A percentile compares a stretch with the other conserved stretches of the same genome.
Conservation (phyloP, 352 stramenopile species). For the Pythium folliculosum region DNA sequence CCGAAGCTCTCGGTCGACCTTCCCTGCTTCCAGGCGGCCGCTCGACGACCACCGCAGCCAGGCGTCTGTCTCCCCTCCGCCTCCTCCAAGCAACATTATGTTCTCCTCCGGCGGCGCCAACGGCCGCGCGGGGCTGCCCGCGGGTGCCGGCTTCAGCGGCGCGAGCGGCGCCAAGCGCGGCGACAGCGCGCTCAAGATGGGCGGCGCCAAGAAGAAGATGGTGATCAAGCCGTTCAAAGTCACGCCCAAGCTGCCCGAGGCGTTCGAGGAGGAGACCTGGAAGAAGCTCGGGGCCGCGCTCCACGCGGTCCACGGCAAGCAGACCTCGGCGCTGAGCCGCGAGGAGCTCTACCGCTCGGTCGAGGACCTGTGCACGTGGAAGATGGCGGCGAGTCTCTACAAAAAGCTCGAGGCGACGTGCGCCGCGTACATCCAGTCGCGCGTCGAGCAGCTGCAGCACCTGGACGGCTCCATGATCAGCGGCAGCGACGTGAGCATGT, state of each 20-base stretch:
- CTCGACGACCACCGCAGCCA: no score
- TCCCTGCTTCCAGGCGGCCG: not conserved
- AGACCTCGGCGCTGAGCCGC: conserved; percentile 61
- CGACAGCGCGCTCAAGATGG: conserved; percentile 22
- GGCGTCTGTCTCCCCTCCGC: not conserved
- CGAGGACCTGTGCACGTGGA: conserved; percentile 93
- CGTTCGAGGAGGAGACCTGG: conserved; percentile 84
- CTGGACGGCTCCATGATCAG: conserved; percentile 29
- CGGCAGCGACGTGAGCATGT: conserved; percentile 63
- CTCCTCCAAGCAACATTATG: not conserved
- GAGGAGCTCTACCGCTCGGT: conserved; percentile 86
- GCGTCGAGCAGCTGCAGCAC: conserved; percentile 59
- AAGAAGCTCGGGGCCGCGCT: conserved; percentile 67
- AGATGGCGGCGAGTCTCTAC: conserved; percentile 82
- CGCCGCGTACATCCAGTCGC: conserved; percentile 55
- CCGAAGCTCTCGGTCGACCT: conserved; percentile 3
- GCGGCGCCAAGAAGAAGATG: conserved; percentile 73
- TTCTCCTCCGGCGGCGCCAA: conserved; percentile 16
- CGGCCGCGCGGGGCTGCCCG: conserved; percentile 16
- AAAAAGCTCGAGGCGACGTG: conserved; percentile 71
- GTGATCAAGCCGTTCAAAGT: conserved; percentile 87
- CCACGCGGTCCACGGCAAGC: conserved; percentile 63
- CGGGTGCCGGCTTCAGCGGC: conserved; percentile 22
- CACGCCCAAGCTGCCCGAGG: conserved; percentile 67
- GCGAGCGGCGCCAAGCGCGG: conserved; percentile 11